A percentile compares a stretch with the other conserved stretches of the same genome.
phyloP scores from a whole-genome alignment of 2,329 filamentous ascomycete genomes.

The Cephalotrichum gorgonifer region DNA sequence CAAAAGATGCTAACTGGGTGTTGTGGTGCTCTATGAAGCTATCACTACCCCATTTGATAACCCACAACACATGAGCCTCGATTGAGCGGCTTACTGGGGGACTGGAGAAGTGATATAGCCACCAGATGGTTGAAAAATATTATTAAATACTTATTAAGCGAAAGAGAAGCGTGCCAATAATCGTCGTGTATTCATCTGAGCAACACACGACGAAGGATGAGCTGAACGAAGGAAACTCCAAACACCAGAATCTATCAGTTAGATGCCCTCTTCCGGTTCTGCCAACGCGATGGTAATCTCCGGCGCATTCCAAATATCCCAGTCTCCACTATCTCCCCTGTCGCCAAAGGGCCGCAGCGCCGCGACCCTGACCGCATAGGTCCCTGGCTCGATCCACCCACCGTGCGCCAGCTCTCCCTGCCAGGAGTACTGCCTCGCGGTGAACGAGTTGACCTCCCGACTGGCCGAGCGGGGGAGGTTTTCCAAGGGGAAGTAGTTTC shows the following conservation, averaged over 20 bases:
- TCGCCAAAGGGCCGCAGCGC: constrained; percentile 16
- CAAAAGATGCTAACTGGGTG: neutral
- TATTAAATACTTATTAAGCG: too few species aligned
- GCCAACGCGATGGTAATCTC: constrained; percentile 3
- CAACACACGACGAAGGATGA: too few species aligned
- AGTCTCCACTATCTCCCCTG: constrained; percentile 8
- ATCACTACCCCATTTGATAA: too few species aligned
- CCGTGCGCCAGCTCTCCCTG: constrained; percentile 17
- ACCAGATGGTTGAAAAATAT: too few species aligned
- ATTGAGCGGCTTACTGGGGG: too few species aligned
- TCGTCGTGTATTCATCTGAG: too few species aligned
- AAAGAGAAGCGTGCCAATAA: too few species aligned
- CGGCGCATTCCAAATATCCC: constrained; percentile 16
- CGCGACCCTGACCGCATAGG: constrained; percentile 15
- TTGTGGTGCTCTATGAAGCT: neutral
- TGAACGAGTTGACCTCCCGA: constrained; percentile 1
- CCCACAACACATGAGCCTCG: too few species aligned
- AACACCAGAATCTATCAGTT: too few species aligned
- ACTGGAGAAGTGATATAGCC: too few species aligned
- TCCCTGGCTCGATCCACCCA: constrained; percentile 14
- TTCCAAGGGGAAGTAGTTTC: neutral
- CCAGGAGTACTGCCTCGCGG: constrained; percentile 14
- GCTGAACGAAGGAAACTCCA: too few species aligned
- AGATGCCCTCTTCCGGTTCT: neutral
- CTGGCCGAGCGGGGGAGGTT: neutral